Evolutionary conservation across 2,329 filamentous ascomycete genomes (phyloP), one percentile per base, ranked within the genome.

Genomic region (Huntiella decipiens): DNA sequence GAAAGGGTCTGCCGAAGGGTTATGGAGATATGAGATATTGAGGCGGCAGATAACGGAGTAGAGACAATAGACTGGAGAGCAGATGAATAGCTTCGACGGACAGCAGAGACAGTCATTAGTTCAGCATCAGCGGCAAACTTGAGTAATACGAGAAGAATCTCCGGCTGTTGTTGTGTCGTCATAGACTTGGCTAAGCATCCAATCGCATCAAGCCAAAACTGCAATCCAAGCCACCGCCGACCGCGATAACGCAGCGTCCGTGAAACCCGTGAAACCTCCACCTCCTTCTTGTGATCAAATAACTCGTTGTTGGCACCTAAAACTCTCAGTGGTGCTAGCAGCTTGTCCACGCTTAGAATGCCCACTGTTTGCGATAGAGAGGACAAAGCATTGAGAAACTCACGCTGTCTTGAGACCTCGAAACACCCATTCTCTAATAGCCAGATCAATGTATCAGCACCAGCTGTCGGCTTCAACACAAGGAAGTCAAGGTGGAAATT

Each of bases 381-480:
- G 35, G 11, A 16, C 31, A 40, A 47, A 39, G 36, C 46, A 47
- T 19, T 32, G 41, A 12, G 35, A 34, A 13, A 47, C 42, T 10
- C 17, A 37, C 15, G 40, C 13, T n/a, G 41, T 38, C 35, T 47
- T 40, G 22, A 28, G 6, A 28, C 22, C 8, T 28, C 22, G 2
- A 31, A 13, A 46, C 69, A 72, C 16, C 77, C 61, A 60, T 77
- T 69, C 43, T 71, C 61, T 4, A 81, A 55, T 3, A 84, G 63
- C 81, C 82, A 87, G 12, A 68, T 54, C 43, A 83, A 67, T 1
- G 85, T 55, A 5, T 41, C 39, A 4, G 19, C 22, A 10, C 22
- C 22, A 28, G 22, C 22, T 28, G 6, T 28, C 8, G 22, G 22
- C 2, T 28, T 28, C 22, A 28, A 10, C 2, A 28, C 1, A 10